phyloP scores from a whole-genome alignment of 2,329 filamentous ascomycete species.

The Lecanosticta acicola region DNA sequence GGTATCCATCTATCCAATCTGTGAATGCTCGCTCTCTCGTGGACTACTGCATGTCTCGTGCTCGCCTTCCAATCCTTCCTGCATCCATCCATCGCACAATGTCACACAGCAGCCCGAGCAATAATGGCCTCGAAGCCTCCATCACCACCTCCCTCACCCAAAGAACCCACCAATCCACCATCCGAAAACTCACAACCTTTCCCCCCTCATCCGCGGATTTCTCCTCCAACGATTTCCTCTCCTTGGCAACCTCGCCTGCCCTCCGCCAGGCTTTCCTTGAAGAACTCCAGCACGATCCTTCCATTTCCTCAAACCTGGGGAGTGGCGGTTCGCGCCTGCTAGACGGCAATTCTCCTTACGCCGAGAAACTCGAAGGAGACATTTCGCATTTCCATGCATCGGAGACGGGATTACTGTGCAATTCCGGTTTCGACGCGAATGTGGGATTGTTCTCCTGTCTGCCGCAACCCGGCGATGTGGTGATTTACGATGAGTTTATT shows the following conservation, averaged over 20 bases:
- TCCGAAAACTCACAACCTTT: conserved; percentile 45
- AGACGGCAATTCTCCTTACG: conserved; percentile 59
- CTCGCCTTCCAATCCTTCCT: no score
- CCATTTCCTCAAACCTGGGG: conserved; percentile 37
- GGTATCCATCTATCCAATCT: no score
- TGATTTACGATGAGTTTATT: conserved; percentile 69
- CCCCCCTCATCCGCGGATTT: conserved; percentile 48
- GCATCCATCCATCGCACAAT: no score
- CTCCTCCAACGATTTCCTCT: conserved; percentile 62
- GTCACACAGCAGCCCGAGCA: no score
- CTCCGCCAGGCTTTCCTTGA: conserved; percentile 47
- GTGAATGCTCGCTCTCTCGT: no score
- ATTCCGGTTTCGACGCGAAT: conserved; percentile 51
- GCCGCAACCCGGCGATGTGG: conserved; percentile 43
- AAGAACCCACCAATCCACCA: conserved; percentile 40
- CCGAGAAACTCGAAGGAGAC: conserved; percentile 52
- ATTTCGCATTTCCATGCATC: conserved; percentile 59
- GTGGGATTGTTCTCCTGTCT: conserved; percentile 44
- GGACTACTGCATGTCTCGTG: no score
- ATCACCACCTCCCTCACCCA: conserved; percentile 32
- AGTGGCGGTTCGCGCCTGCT: conserved; percentile 58
- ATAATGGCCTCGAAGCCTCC: conserved; percentile 22
- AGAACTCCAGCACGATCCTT: conserved; percentile 37
- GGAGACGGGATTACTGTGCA: conserved; percentile 52
- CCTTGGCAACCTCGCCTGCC: conserved; percentile 45